Base-by-base conservation (phyloP, 495 filamentous ascomycete species). In the Penicillium lividum region DNA sequence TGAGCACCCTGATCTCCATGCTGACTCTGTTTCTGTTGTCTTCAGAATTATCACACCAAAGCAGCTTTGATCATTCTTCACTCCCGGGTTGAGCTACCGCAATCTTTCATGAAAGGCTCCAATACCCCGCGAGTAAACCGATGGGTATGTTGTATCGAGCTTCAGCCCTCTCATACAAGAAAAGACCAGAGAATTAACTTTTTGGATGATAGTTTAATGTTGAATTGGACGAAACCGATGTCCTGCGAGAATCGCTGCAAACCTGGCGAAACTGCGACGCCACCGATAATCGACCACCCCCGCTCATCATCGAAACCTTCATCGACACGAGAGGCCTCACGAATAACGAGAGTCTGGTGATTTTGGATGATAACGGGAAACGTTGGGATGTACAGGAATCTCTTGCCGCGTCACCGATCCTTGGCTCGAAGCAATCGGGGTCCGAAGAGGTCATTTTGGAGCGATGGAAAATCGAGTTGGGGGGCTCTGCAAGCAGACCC, bases 381-480 rank as follows among this genome's bases (percentile, higher is more conserved):
- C 80, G 89, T 53, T 97, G 91, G 91, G 92, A 98, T 80, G 92
- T 96, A 18, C 70, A 86, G 52, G 92, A 96, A 68, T 89, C 90
- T 36, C 74, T 97, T 54, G 86, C 87, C 58, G 77, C 81, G 31
- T 89, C 86, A 18, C 65, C 66, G 42, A 59, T 59, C 46, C 78
- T 79, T 13, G 45, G 63, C 31, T 58, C 58, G 15, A 66, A 66
- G 29, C 71, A 60, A 60, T 68, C 65, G 54, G 69, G 67, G 46
- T 64, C 74, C 38, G 78, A 84, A 49, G 85, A 93, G 69, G 83
- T 98, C 49, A 81, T 97, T 52, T 75, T 98, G 66, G 94, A 98
- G 73, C 83, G 94, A 46, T 98, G 94, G 94, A 86, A 75, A 51
- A 77, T 98, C 61, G 87, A 93, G 65, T 77, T 98, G 58, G 89